Evolutionary conservation across 257 asterid genomes (phyloP), one percentile per base, ranked within the genome.

Genomic region (Apocynum venetum): DNA sequence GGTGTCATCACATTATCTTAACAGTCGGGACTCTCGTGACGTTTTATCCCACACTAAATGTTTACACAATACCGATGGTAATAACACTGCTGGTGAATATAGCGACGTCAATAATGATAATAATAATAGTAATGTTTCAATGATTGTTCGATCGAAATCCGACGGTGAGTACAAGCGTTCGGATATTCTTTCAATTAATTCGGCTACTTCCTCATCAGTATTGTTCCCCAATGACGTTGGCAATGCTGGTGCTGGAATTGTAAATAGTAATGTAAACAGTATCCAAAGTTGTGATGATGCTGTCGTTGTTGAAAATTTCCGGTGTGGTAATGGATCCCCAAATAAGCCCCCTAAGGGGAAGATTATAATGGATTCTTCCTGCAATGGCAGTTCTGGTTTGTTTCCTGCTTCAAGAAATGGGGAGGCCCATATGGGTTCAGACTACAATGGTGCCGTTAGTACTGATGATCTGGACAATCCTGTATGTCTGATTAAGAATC

Each of bases 401-500:
- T 77, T 74, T 68, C n/a, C 71, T 17, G 64, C 35, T 72, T 31
- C 59, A 53, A 81, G 57, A 6, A 49, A 70, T 55, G 78, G 77
- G 59, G 84, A 77, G 84, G 76, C 53, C 59, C 81, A 77, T 66
- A 78, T 57, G 71, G 72, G 43, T 38, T 31, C 76, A 73, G 83
- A 57, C 57, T 47, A 44, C 51, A 69, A 25, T 69, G 78, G 82
- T 52, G 31, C 76, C 35, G 86, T 76, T 63, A 84, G 76, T 75
- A 87, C 49, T 56, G 88, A 82, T 72, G 85, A 80, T 77, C 77
- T 81, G 17, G 86, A 83, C 55, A 80, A 65, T 72, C 85, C 84
- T 36, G 81, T 86, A 69, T 96, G 98, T 85, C 84, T 86, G 80
- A 93, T 96, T 53, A 93, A 87, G 90, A 92, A 92, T 87, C 96